Conservation (phyloP, 2,329 filamentous ascomycete species). For the Aspergillus novoparasiticus region DNA sequence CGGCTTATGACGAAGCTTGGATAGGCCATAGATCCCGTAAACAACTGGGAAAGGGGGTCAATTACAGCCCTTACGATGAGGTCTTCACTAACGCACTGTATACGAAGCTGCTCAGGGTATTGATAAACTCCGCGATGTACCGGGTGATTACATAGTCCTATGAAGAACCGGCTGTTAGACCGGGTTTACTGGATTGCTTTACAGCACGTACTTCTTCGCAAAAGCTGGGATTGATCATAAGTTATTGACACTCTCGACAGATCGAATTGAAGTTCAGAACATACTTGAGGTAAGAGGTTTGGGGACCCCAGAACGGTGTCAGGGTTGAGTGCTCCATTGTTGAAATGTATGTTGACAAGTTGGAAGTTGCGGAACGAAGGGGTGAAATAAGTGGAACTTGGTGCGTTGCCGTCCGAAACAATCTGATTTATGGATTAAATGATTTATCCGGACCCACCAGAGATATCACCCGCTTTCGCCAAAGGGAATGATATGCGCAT, state of each 20-base stretch:
- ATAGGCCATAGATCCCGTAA: conserved; percentile 45
- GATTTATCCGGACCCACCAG: neutral
- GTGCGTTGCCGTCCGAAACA: neutral
- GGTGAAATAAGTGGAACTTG: neutral
- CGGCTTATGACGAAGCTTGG: conserved; percentile 23
- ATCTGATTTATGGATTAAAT: too few relatives aligned
- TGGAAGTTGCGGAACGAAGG: neutral
- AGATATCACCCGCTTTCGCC: too few relatives aligned
- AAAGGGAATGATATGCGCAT: too few relatives aligned
- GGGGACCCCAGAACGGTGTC: conserved; percentile 30
- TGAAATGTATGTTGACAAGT: neutral
- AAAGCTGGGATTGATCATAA: conserved; percentile 21
- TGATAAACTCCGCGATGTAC: conserved; percentile 50
- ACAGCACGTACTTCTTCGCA: conserved; percentile 31
- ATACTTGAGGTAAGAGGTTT: conserved; percentile 35
- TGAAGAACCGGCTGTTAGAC: neutral
- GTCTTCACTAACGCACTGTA: conserved; percentile 30
- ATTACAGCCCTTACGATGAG: neutral
- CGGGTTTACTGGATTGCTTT: neutral
- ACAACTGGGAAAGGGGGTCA: conserved; percentile 28
- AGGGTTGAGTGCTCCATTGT: neutral
- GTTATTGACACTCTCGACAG: neutral
- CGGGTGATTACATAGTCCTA: conserved; percentile 46
- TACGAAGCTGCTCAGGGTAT: conserved; percentile 46
- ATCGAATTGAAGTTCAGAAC: conserved; percentile 1